A percentile compares a stretch with the other conserved stretches of the same genome.
Evolutionary conservation across 202 grass and related monocot genomes (phyloP).

Genomic region (Bolboschoenoplectus hybrid): DNA sequence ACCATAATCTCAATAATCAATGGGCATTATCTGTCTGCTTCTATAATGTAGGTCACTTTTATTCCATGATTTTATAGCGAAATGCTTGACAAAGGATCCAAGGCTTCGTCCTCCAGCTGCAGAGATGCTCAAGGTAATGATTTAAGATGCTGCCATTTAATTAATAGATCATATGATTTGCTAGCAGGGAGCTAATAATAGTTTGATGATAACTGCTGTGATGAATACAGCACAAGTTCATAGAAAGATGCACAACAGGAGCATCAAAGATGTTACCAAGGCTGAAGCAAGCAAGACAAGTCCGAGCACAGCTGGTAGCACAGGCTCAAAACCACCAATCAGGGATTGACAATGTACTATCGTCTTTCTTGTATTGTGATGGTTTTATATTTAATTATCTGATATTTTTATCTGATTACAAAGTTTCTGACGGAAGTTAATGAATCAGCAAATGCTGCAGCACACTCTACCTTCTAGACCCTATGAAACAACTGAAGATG

Average conservation of each 20-base stretch:
- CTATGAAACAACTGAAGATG: constrained; percentile 26
- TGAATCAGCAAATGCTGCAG: constrained; percentile 21
- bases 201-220: constrained; percentile 18
- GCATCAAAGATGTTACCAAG: constrained; percentile 95
- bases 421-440: constrained; percentile 18
- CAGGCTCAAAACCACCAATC: constrained; percentile 51
- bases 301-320: constrained; percentile 62
- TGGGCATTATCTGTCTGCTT: constrained; percentile 12
- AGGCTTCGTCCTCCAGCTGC: constrained; percentile 81
- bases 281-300: constrained; percentile 81
- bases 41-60: constrained; percentile 79
- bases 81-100: constrained; percentile 98
- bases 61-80: constrained; percentile 99
- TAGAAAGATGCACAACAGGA: constrained; percentile 90
- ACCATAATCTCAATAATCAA: constrained; percentile 14
- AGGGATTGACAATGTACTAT: constrained; percentile 60
- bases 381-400: not conserved
- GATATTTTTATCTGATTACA: constrained; percentile 6
- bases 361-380: constrained; percentile 3
- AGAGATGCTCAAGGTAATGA: constrained; percentile 93
- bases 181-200: constrained; percentile 10
- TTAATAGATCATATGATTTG: not conserved
- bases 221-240: constrained; percentile 84
- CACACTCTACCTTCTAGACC: constrained; percentile 11
- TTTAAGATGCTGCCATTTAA: constrained; percentile 33